Evolutionary conservation across 1,139 yeast genomes (phyloP).

Genomic region (Taphrina flavorubra): DNA sequence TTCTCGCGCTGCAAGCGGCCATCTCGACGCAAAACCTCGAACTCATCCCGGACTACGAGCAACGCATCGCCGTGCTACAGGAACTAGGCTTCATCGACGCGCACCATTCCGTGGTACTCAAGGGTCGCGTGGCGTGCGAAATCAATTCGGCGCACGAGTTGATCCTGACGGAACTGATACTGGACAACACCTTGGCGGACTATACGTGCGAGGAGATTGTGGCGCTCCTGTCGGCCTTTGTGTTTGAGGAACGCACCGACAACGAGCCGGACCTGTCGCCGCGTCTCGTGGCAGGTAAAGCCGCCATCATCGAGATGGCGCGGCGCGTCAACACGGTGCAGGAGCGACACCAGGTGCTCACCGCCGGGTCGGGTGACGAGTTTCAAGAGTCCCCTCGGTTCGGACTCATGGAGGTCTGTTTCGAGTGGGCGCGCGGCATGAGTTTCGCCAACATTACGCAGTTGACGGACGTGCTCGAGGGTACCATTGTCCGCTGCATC

Average conservation of each 20-base stretch:
- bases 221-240: conserved; percentile 87
- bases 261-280: conserved; percentile 73
- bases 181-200: conserved; percentile 90
- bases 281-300: conserved; percentile 75
- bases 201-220: conserved; percentile 96
- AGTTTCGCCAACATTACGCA: conserved; percentile 87
- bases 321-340: conserved; percentile 67
- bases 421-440: conserved; percentile 98
- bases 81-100: conserved; percentile 77
- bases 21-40: conserved; percentile 88
- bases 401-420: conserved; percentile 89
- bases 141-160: conserved; percentile 90
- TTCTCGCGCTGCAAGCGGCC: conserved; percentile 57
- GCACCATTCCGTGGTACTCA: conserved; percentile 74
- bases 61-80: conserved; percentile 76
- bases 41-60: conserved; percentile 90
- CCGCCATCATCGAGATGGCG: conserved; percentile 72
- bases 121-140: conserved; percentile 88
- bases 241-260: conserved; percentile 82
- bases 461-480: conserved; percentile 89
- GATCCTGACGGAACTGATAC: conserved; percentile 81
- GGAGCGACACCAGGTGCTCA: conserved; percentile 65
- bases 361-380: conserved; percentile 44
- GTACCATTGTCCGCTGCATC: conserved; percentile 96
- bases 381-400: conserved; percentile 81